Conservation (phyloP, 2,329 filamentous ascomycete genomes). For the Phialophora chinensis region DNA sequence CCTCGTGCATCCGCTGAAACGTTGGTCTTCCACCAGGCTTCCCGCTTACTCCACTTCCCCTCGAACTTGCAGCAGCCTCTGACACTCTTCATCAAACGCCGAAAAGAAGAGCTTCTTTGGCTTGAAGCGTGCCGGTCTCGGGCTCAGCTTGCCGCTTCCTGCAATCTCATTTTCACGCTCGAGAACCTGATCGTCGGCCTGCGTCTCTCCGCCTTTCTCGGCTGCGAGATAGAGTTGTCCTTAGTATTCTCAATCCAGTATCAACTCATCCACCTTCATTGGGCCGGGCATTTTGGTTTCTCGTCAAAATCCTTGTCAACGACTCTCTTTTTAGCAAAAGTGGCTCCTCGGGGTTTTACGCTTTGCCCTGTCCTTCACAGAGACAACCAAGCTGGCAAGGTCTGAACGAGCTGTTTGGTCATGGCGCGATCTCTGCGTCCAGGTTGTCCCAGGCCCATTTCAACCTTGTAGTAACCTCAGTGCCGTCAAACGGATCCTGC, state of each 20-base stretch:
- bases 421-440: slow-evolving; percentile 26
- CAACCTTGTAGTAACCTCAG: slow-evolving; percentile 32
- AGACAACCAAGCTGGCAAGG: slow-evolving; percentile 13
- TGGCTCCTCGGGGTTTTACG: slow-evolving; percentile 28
- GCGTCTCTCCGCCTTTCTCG: slow-evolving; percentile 23
- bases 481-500: slow-evolving; percentile 29
- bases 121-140: slow-evolving; percentile 14
- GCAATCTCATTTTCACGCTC: slow-evolving; percentile 29
- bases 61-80: slow-evolving; percentile 32
- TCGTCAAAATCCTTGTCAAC: slow-evolving; percentile 25
- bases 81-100: slow-evolving; percentile 28
- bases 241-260: slow-evolving; percentile 18
- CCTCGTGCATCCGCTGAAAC: slow-evolving; percentile 24
- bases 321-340: slow-evolving; percentile 26
- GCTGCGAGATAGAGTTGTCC: slow-evolving; percentile 23
- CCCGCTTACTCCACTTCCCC: slow-evolving; percentile 27
- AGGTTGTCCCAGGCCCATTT: slow-evolving; percentile 27
- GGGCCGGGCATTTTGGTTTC: slow-evolving; percentile 20
- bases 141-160: slow-evolving; percentile 19
- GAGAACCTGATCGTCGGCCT: slow-evolving; percentile 20
- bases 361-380: slow-evolving; percentile 13
- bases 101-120: slow-evolving; percentile 8
- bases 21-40: slow-evolving; percentile 23
- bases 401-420: slow-evolving; percentile 7
- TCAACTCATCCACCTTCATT: slow-evolving; percentile 1